phyloP scores from a whole-genome alignment of 192 early-diverging fungal species.

The Coemansia asiatica region DNA sequence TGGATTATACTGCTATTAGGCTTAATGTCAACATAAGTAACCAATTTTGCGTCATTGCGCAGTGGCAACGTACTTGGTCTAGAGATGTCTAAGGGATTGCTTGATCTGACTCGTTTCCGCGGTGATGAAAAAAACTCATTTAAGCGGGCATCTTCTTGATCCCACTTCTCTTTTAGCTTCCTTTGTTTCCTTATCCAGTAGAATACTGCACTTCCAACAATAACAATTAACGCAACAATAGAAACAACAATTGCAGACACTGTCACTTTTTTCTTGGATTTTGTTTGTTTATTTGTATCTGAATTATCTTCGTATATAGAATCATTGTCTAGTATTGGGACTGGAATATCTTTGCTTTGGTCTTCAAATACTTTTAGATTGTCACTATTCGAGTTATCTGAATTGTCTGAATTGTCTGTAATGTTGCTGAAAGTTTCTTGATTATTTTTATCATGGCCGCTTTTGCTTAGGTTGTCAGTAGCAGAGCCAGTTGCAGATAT shows the following conservation, averaged over 20 bases:
- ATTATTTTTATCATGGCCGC: no score
- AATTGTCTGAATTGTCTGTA: background rate
- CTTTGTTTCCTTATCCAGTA: background rate
- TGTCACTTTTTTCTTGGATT: background rate
- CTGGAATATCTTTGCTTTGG: background rate
- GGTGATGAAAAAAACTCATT: background rate
- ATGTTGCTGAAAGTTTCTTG: no score
- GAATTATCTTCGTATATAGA: background rate
- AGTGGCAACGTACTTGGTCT: background rate
- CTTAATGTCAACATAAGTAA: background rate
- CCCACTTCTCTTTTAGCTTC: background rate
- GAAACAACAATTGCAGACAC: background rate
- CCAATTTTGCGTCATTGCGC: background rate
- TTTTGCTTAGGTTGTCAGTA: background rate
- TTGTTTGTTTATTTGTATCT: background rate
- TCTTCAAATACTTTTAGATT: background rate
- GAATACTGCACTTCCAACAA: no score
- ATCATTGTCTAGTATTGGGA: background rate
- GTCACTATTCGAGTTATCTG: background rate
- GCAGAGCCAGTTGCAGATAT: no score
- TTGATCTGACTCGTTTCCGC: background rate
- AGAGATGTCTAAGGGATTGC: background rate
- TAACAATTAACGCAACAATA: background rate
- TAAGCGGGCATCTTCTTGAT: background rate
- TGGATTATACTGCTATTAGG: background rate